Conservation (phyloP, 2,329 filamentous ascomycete species). For the Epichloe glyceriae region DNA sequence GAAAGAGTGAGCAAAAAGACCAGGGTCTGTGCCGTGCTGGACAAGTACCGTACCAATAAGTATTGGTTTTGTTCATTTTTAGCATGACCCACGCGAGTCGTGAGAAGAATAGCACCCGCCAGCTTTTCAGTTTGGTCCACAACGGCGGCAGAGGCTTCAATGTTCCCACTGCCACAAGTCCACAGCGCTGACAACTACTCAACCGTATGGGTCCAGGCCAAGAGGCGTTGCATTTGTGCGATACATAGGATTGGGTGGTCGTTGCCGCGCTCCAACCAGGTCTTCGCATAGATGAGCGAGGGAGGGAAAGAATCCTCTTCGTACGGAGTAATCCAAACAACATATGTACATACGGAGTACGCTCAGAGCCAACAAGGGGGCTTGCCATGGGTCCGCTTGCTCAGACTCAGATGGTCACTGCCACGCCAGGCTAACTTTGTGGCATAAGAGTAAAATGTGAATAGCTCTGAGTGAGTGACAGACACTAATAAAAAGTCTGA, state of each 20-base stretch:
- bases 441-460: not conserved
- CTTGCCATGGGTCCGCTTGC: constrained; percentile 3
- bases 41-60: not conserved
- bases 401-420: not conserved
- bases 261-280: constrained; percentile 1
- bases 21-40: not conserved
- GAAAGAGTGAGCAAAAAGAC: not conserved
- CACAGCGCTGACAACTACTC: not conserved
- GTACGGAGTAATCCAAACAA: not conserved
- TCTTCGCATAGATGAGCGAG: too few relatives aligned
- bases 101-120: not conserved
- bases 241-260: not conserved
- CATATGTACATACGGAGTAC: not conserved
- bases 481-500: constrained; percentile 4
- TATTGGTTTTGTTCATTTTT: not conserved
- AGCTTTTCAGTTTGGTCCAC: not conserved
- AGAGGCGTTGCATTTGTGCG: constrained; percentile 3
- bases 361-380: constrained; percentile 4
- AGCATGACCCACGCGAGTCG: not conserved
- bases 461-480: not conserved
- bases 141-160: not conserved
- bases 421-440: constrained; percentile 4
- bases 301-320: too few relatives aligned
- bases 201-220: not conserved
- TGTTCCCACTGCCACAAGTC: not conserved